These are phyloP conservation scores for Penicillium italicum DNA, from an alignment of 2,329 filamentous ascomycete species.

Conservation along the genomic window DNA sequence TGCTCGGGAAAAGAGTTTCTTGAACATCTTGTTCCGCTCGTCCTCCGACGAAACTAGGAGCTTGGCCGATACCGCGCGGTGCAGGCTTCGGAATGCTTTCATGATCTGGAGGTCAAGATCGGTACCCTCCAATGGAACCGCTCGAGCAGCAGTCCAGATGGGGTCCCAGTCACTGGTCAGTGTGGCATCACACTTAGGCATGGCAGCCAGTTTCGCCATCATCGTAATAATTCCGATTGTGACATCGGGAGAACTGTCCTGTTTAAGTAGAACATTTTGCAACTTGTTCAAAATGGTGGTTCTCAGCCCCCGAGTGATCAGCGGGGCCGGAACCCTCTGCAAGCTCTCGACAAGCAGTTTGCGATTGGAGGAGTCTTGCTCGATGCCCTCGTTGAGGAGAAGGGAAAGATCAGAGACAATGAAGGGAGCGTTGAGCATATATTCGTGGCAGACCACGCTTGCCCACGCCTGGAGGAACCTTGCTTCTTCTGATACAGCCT, in stretches of 20 bases:
- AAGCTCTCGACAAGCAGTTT: slow-evolving; percentile 35
- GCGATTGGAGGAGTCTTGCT: slow-evolving; percentile 28
- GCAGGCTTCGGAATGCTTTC: slow-evolving; percentile 38
- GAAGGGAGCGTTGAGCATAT: slow-evolving; percentile 33
- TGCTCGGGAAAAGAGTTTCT: slow-evolving; percentile 34
- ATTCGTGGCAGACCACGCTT: slow-evolving; percentile 39
- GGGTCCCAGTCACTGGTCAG: slow-evolving; percentile 37
- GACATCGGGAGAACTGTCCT: slow-evolving; percentile 26
- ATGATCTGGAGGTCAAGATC: slow-evolving; percentile 35
- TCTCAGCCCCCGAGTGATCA: slow-evolving; percentile 39
- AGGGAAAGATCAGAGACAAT: slow-evolving; percentile 35
- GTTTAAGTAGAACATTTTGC: slow-evolving; percentile 31
- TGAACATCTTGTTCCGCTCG: slow-evolving; percentile 34
- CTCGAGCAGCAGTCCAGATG: slow-evolving; percentile 36
- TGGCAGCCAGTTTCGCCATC: slow-evolving; percentile 40
- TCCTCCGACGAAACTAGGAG: slow-evolving; percentile 34
- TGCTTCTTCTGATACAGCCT: slow-evolving; percentile 25
- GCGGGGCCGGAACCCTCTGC: slow-evolving; percentile 34
- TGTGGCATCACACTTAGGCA: slow-evolving; percentile 38
- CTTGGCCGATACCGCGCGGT: slow-evolving; percentile 35
- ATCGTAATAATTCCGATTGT: slow-evolving; percentile 36
- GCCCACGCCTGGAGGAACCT: slow-evolving; percentile 39
- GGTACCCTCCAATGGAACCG: slow-evolving; percentile 31
- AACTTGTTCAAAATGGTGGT: slow-evolving; percentile 34
- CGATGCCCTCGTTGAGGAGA: slow-evolving; percentile 34